These are phyloP conservation scores for Colletotrichum costaricense DNA, from an alignment of 2,329 filamentous ascomycete genomes.

Conservation along the genomic window DNA sequence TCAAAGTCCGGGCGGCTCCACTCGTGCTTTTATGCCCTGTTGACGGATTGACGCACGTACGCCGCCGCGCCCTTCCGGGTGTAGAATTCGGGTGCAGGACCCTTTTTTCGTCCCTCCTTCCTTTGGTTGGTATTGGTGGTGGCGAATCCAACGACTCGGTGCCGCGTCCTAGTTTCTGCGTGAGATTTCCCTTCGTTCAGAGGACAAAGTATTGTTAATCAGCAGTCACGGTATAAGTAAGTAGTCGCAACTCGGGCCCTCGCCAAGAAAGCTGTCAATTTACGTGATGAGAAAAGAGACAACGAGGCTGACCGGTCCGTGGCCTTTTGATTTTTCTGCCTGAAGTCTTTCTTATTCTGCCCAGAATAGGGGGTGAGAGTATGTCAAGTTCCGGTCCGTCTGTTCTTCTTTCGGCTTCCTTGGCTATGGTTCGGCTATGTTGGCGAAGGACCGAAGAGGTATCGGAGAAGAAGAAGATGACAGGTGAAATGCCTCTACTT, in stretches of 20 bases:
- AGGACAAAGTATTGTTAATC: background rate
- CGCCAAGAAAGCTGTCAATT: background rate
- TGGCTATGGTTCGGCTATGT: too few species aligned
- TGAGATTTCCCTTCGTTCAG: background rate
- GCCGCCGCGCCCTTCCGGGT: conserved; percentile 27
- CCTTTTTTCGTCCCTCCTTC: background rate
- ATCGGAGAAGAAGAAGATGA: background rate
- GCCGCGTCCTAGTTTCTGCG: background rate
- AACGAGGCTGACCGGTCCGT: background rate
- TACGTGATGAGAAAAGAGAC: background rate
- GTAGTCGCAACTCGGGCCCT: background rate
- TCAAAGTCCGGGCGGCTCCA: conserved; percentile 22
- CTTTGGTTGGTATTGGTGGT: background rate
- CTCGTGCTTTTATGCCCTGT: background rate
- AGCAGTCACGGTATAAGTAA: background rate
- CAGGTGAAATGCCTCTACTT: background rate
- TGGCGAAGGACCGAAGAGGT: background rate
- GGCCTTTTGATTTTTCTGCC: background rate
- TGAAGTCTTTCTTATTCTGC: too few species aligned
- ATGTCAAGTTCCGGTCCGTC: background rate
- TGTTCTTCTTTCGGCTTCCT: background rate
- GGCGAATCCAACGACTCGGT: conserved; percentile 14
- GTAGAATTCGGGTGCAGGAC: conserved; percentile 14
- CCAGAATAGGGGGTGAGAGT: background rate
- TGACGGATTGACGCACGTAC: background rate